A percentile compares a stretch with the other conserved stretches of the same genome.
These are phyloP conservation scores for Trichophyton schoenleinii DNA, from an alignment of 2,329 filamentous ascomycete species.

Conservation along the genomic window DNA sequence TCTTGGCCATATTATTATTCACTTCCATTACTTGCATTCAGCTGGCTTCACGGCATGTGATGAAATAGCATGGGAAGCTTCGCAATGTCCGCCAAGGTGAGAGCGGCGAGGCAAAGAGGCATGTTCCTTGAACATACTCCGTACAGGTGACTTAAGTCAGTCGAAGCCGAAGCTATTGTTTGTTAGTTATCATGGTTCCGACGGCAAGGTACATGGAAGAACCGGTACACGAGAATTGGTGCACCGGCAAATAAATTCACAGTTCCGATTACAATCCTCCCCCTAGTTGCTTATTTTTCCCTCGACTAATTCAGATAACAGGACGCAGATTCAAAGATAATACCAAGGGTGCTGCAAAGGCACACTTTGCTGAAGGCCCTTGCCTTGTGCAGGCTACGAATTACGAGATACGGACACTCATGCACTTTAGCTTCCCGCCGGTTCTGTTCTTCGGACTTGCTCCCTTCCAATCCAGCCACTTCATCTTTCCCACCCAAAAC, in stretches of 20 bases:
- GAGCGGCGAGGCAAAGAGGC: neutral
- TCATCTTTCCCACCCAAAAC: neutral
- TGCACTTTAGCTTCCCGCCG: neutral
- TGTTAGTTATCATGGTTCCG: neutral
- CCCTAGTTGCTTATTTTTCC: neutral
- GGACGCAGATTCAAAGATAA: neutral
- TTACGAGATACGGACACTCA: neutral
- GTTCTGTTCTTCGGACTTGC: neutral
- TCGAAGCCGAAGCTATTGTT: neutral
- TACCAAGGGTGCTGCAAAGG: neutral
- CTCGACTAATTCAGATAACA: neutral
- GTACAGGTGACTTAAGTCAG: neutral
- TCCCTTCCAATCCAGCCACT: neutral
- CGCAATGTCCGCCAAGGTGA: neutral
- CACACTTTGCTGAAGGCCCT: neutral
- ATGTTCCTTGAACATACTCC: neutral
- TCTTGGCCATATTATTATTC: neutral
- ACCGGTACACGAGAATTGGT: neutral
- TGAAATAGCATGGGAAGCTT: neutral
- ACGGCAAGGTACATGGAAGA: conserved; percentile 1
- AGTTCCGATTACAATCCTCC: conserved; percentile 1
- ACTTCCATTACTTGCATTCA: neutral
- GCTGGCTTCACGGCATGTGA: neutral
- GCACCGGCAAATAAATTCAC: neutral
- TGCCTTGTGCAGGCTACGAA: neutral